Percentiles rank a stretch among this genome's conserved stretches.
phyloP scores from a whole-genome alignment of 78 protist genomes.

The Dictyostelium firmibasis region DNA sequence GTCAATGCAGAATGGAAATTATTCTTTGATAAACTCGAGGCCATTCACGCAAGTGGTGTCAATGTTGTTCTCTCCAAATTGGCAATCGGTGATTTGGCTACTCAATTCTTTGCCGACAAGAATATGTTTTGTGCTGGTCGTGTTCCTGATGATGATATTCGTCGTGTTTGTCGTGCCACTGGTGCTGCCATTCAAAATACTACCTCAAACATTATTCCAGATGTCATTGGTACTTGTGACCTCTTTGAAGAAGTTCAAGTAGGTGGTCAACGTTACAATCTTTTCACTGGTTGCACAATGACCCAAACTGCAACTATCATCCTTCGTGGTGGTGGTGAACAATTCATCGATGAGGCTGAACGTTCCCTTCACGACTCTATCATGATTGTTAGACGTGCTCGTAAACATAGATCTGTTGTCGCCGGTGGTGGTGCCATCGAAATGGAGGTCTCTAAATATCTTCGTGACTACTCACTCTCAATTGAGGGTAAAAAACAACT shows the following conservation, averaged over 20 bases:
- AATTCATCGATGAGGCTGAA: conserved; percentile 98
- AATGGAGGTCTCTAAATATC: conserved; percentile 93
- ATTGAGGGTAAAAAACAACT: conserved; percentile 97
- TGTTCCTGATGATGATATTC: conserved; percentile 96
- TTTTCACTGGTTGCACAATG: conserved; percentile 94
- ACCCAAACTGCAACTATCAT: conserved; percentile 96
- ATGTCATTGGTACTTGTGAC: conserved; percentile 96
- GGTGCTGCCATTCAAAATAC: conserved; percentile 95
- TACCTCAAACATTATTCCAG: conserved; percentile 82
- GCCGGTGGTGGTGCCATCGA: conserved; percentile 99
- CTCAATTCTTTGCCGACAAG: conserved; percentile 99
- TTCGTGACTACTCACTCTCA: conserved; percentile 90
- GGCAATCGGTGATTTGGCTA: conserved; percentile 99
- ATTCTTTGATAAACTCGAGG: conserved; percentile 98
- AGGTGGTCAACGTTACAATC: conserved; percentile 96
- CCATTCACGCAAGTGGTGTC: conserved; percentile 96
- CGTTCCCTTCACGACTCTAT: conserved; percentile 99
- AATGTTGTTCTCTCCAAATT: conserved; percentile 97
- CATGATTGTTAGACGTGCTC: conserved; percentile 96
- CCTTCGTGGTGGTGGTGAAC: conserved; percentile 99
- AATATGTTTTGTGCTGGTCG: conserved; percentile 99
- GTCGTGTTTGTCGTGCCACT: conserved; percentile 91
- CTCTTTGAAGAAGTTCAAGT: conserved; percentile 99
- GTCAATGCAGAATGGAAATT: conserved; percentile 99
- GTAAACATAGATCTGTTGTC: conserved; percentile 91